Conservation (phyloP, 495 filamentous ascomycete species). For the Annulohypoxylon moriforme region DNA sequence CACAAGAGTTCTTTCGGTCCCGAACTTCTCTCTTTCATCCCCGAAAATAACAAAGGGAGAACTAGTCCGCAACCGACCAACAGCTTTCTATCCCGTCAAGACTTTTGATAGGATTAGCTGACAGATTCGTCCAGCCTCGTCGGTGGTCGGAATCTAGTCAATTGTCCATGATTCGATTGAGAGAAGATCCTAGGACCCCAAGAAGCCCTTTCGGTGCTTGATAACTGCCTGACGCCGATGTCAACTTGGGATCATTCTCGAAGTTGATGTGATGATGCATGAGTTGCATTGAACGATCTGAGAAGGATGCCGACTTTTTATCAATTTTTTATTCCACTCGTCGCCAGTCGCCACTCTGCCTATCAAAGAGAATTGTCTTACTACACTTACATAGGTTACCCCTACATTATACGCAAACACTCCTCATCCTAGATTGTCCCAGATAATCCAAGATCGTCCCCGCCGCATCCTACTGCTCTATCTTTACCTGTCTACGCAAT, state of each 20-base stretch:
- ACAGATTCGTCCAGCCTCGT: constrained; percentile 14
- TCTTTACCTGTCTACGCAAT: constrained; percentile 8
- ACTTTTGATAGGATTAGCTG: constrained; percentile 5
- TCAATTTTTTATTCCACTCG: neutral
- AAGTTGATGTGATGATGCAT: constrained; percentile 16
- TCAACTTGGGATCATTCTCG: neutral
- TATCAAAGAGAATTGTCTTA: constrained; percentile 10
- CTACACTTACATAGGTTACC: neutral
- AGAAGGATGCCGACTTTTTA: constrained; percentile 17
- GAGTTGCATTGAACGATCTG: neutral
- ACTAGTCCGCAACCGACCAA: constrained; percentile 6
- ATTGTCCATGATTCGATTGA: neutral
- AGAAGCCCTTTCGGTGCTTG: constrained; percentile 29
- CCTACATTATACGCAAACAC: constrained; percentile 7
- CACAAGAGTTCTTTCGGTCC: constrained; percentile 21
- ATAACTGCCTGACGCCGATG: constrained; percentile 10
- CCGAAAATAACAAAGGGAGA: constrained; percentile 20
- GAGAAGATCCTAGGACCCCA: neutral
- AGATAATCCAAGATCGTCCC: neutral
- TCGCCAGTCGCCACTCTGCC: neutral
- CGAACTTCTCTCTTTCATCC: constrained; percentile 20
- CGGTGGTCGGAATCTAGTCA: constrained; percentile 27
- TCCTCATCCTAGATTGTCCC: constrained; percentile 1
- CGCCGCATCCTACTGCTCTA: constrained; percentile 2
- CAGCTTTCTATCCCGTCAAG: constrained; percentile 18